These are phyloP conservation scores for Magnusiomyces clavatus DNA, from an alignment of 1,139 yeast genomes.

Conservation along the genomic window DNA sequence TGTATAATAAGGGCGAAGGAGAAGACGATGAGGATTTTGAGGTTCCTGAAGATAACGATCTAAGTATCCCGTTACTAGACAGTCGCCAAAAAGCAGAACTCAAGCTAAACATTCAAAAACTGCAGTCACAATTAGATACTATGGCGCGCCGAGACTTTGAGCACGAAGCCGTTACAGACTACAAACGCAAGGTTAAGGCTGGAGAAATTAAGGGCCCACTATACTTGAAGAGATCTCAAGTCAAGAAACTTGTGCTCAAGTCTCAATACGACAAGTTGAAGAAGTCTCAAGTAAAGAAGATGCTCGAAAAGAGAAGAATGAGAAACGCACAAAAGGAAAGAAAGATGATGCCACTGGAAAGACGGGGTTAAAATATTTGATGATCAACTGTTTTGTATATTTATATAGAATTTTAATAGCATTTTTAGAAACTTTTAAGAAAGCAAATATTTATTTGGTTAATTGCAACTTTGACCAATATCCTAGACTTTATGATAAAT, in stretches of 20 bases:
- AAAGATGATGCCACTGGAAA: conserved; percentile 47
- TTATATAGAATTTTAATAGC: too few species aligned
- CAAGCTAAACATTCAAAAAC: conserved; percentile 42
- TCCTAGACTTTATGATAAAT: too few species aligned
- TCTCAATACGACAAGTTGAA: conserved; percentile 86
- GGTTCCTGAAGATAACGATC: not conserved
- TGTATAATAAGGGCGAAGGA: conserved; percentile 23
- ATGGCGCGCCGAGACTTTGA: conserved; percentile 72
- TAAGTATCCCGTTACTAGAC: not conserved
- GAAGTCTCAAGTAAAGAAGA: conserved; percentile 74
- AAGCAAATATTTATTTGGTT: too few species aligned
- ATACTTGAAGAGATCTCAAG: conserved; percentile 70
- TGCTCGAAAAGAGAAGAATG: conserved; percentile 89
- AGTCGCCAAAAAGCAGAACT: conserved; percentile 49
- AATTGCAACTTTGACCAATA: too few species aligned
- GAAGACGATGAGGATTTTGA: not conserved
- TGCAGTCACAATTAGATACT: conserved; percentile 70
- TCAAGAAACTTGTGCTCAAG: conserved; percentile 75
- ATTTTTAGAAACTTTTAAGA: too few species aligned
- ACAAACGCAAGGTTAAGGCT: conserved; percentile 42
- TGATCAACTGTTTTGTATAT: conserved; percentile 13
- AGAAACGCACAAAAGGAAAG: conserved; percentile 88
- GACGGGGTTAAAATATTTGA: conserved; percentile 16
- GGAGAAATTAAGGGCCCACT: conserved; percentile 46
- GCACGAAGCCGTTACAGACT: conserved; percentile 45